Evolutionary conservation across 768 basidiomycete genomes (phyloP).

Genomic region (Termitomyces sp.): DNA sequence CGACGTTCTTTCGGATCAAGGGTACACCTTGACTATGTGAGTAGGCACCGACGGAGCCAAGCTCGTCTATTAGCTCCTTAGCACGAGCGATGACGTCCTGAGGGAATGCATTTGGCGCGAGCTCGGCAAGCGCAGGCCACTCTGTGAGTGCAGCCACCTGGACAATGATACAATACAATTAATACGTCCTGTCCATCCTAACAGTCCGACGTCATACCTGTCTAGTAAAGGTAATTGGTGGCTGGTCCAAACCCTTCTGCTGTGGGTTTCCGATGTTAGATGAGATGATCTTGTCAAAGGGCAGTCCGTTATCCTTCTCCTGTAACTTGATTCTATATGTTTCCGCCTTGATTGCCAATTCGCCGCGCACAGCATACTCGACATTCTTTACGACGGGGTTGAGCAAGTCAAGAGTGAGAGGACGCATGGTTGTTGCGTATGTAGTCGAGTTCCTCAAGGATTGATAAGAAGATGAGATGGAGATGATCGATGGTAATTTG

Average conservation of each 20-base stretch:
- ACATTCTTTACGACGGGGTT: conserved; percentile 85
- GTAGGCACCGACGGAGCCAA: conserved; percentile 93
- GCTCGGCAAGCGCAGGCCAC: conserved; percentile 77
- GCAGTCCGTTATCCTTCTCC: conserved; percentile 51
- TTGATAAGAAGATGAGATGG: background rate
- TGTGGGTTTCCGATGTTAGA: conserved; percentile 99
- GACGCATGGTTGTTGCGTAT: conserved; percentile 35
- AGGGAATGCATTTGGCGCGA: conserved; percentile 79
- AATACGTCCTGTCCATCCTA: background rate
- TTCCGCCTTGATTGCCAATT: conserved; percentile 94
- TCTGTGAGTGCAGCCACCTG: conserved; percentile 90
- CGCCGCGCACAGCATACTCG: conserved; percentile 95
- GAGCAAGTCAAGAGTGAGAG: conserved; percentile 64
- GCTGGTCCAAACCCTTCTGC: conserved; percentile 90
- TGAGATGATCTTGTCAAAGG: conserved; percentile 85
- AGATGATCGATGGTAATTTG: conserved; percentile 8
- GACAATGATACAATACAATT: conserved; percentile 4
- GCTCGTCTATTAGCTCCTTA: conserved; percentile 71
- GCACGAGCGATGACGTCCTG: conserved; percentile 82
- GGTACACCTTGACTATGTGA: conserved; percentile 93
- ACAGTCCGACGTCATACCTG: conserved; percentile 52
- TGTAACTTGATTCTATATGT: conserved; percentile 68
- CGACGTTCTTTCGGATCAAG: conserved; percentile 81
- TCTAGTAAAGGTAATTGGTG: conserved; percentile 85
- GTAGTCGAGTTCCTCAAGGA: conserved; percentile 4